phyloP scores from a whole-genome alignment of 129 eudicot genomes.

The Deinandra increscens region DNA sequence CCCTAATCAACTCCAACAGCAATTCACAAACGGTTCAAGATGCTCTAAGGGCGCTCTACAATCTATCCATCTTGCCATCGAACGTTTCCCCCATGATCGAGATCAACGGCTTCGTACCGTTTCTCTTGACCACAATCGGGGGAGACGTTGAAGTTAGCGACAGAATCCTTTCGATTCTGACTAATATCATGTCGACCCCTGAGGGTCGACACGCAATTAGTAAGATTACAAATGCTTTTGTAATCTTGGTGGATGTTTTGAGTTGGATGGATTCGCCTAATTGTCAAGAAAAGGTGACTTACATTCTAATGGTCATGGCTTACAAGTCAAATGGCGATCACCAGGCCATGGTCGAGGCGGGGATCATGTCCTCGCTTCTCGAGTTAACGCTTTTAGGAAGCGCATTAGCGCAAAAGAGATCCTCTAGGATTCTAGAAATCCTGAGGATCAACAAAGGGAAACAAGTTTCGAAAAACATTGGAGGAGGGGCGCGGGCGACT shows the following conservation, averaged over 20 bases:
- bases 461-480: slow-evolving; percentile 46
- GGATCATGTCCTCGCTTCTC: slow-evolving; percentile 68
- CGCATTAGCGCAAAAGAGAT: slow-evolving; percentile 83
- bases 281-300: slow-evolving; percentile 80
- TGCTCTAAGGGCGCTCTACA: slow-evolving; percentile 69
- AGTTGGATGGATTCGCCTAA: slow-evolving; percentile 77
- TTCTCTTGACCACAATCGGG: slow-evolving; percentile 49
- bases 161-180: slow-evolving; percentile 55
- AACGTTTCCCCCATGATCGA: slow-evolving; percentile 54
- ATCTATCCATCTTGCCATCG: slow-evolving; percentile 61
- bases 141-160: slow-evolving; percentile 70
- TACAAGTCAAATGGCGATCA: slow-evolving; percentile 72
- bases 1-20: slow-evolving; percentile 23
- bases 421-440: slow-evolving; percentile 76
- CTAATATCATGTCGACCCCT: slow-evolving; percentile 57
- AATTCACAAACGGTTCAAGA: slow-evolving; percentile 57
- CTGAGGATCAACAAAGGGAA: slow-evolving; percentile 76
- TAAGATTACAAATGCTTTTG: slow-evolving; percentile 36
- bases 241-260: slow-evolving; percentile 63
- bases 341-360: slow-evolving; percentile 77
- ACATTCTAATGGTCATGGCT: slow-evolving; percentile 91
- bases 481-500: slow-evolving; percentile 30
- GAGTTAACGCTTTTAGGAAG: slow-evolving; percentile 87
- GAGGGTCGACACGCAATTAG: slow-evolving; percentile 71
- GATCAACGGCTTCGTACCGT: slow-evolving; percentile 39